Percentiles rank a stretch among this genome's conserved stretches.
Conservation (phyloP, 495 filamentous ascomycete species). For the Annulohypoxylon bovei region DNA sequence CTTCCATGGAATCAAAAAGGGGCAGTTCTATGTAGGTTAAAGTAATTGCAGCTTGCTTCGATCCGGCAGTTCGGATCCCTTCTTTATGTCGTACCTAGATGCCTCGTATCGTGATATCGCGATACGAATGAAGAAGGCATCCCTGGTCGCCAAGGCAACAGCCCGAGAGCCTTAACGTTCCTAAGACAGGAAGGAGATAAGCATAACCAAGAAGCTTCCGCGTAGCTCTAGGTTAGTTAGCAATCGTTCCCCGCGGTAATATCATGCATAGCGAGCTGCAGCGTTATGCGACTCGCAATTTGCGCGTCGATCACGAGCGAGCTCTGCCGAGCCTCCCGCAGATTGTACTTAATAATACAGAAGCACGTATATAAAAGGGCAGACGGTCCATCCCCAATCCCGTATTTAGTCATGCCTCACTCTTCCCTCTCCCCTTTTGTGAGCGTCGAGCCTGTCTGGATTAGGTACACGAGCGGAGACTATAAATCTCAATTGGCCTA, state of each 20-base stretch:
- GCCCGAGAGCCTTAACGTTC: constrained; percentile 18
- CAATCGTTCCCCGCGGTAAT: constrained; percentile 35
- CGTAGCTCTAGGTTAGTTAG: not conserved
- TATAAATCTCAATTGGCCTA: not conserved
- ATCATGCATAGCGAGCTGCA: constrained; percentile 22
- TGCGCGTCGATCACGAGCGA: constrained; percentile 33
- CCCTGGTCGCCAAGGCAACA: constrained; percentile 39
- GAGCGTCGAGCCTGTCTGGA: not conserved
- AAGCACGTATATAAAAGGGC: constrained; percentile 14
- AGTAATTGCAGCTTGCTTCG: constrained; percentile 11
- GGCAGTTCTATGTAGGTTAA: not conserved
- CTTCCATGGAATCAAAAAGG: not conserved
- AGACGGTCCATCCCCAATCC: not conserved
- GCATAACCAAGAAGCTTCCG: constrained; percentile 18
- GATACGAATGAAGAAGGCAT: constrained; percentile 21
- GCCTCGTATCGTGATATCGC: constrained; percentile 9
- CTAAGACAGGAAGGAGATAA: constrained; percentile 37
- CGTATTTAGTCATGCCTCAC: not conserved
- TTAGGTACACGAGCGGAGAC: not conserved
- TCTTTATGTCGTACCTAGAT: not conserved
- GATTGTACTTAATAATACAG: not conserved
- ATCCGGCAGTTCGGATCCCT: constrained; percentile 37
- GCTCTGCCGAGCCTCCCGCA: constrained; percentile 16
- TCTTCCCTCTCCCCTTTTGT: not conserved
- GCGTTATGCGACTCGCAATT: constrained; percentile 32